phyloP scores from a whole-genome alignment of 2,329 filamentous ascomycete genomes.

The Fusarium dlaminii region DNA sequence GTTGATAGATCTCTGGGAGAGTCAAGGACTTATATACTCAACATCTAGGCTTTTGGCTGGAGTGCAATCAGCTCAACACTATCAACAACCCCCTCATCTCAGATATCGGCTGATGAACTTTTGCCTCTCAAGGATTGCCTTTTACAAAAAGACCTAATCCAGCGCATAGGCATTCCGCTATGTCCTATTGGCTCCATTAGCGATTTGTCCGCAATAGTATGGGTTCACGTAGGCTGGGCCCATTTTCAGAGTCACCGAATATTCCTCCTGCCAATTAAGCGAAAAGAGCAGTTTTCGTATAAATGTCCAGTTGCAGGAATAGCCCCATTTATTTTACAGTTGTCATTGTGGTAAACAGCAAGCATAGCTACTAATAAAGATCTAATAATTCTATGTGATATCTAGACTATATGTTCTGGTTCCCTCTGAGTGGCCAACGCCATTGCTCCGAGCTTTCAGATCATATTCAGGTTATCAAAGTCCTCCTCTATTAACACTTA shows the following conservation, averaged over 20 bases:
- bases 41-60: not conserved
- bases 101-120: not conserved
- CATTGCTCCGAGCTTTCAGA: accelerated
- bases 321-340: not conserved
- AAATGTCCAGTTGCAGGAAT: not conserved
- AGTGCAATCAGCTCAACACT: not conserved
- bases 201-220: not conserved
- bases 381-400: accelerated
- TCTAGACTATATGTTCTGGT: accelerated
- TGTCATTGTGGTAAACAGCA: accelerated
- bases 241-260: not conserved
- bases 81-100: accelerated
- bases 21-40: not conserved
- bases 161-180: accelerated
- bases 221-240: not conserved
- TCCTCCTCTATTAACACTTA: too few relatives aligned
- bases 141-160: not conserved
- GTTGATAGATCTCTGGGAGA: not conserved
- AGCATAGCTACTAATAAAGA: accelerated
- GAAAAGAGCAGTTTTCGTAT: not conserved
- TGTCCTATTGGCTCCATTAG: accelerated
- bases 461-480: accelerated
- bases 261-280: not conserved
- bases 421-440: accelerated
- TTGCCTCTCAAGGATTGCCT: not conserved